phyloP scores from a whole-genome alignment of 1,139 yeast genomes.

The Debaryomyces singareniensis region DNA sequence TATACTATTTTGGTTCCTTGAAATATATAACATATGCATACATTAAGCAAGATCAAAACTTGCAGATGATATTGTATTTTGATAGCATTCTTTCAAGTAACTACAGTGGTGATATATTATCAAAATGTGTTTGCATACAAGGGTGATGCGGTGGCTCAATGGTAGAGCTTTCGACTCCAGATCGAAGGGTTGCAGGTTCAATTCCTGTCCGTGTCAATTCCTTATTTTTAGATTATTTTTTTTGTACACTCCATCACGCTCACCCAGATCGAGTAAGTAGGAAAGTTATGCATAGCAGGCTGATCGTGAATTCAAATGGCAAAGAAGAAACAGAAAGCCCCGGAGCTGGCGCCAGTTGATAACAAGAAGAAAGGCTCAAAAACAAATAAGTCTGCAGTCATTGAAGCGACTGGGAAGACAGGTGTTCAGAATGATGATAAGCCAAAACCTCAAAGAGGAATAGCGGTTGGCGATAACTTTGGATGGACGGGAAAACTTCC shows the following conservation, averaged over 20 bases:
- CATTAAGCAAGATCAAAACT: no score
- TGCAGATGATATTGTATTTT: no score
- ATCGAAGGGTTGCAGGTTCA: constrained; percentile 74
- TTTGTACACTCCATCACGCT: background rate
- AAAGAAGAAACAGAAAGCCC: constrained; percentile 3
- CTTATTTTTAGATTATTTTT: constrained; percentile 11
- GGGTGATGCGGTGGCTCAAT: constrained; percentile 85
- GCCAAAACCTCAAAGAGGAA: constrained; percentile 35
- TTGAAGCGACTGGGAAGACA: constrained; percentile 6
- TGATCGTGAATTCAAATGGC: no score
- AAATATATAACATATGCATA: no score
- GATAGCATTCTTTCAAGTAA: no score
- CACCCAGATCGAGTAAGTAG: background rate
- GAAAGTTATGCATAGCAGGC: no score
- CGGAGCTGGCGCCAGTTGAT: background rate
- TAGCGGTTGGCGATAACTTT: constrained; percentile 42
- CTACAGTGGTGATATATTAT: no score
- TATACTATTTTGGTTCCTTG: no score
- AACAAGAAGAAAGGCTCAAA: constrained; percentile 1
- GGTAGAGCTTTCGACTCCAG: constrained; percentile 92
- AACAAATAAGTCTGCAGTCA: constrained; percentile 4
- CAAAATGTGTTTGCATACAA: constrained; percentile 5
- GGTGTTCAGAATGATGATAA: constrained; percentile 9
- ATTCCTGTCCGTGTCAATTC: constrained; percentile 67
- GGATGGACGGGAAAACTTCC: constrained; percentile 96